Percentiles rank a stretch among this genome's conserved stretches.
Evolutionary conservation across 2,329 filamentous ascomycete species (phyloP).

Genomic region (Xylariaceae sp.): DNA sequence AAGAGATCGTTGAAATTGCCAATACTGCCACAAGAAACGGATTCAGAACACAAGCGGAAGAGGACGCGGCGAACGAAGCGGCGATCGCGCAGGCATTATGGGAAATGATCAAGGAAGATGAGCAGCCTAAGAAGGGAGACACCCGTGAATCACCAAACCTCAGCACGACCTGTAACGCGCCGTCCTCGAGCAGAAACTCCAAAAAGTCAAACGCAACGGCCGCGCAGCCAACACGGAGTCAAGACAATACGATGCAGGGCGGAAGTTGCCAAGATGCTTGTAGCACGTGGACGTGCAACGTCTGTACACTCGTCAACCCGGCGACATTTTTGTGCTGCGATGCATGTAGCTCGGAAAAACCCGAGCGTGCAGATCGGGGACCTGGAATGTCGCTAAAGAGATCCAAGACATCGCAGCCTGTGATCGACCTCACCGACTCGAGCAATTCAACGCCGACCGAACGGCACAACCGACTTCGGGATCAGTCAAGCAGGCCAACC

Average conservation of each 20-base stretch:
- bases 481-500: too few species aligned
- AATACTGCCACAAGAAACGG: constrained; percentile 65
- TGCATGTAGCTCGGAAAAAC: constrained; percentile 48
- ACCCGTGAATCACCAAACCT: constrained; percentile 42
- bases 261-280: background rate
- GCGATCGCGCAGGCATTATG: constrained; percentile 83
- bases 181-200: too few species aligned
- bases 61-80: constrained; percentile 82
- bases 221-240: constrained; percentile 32
- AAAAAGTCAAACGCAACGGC: constrained; percentile 43
- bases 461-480: constrained; percentile 5
- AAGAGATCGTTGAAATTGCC: constrained; percentile 61
- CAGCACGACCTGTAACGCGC: too few species aligned
- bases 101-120: constrained; percentile 82
- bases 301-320: constrained; percentile 57
- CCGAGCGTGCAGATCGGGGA: constrained; percentile 25
- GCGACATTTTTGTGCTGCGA: constrained; percentile 50
- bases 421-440: constrained; percentile 22
- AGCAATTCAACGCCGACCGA: constrained; percentile 8
- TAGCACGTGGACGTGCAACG: constrained; percentile 47
- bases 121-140: constrained; percentile 51
- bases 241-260: constrained; percentile 4
- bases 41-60: constrained; percentile 78
- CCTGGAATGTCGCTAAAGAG: constrained; percentile 10
- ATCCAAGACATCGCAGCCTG: constrained; percentile 20